Conservation (phyloP, 495 filamentous ascomycete species). For the Aspergillus leporis region DNA sequence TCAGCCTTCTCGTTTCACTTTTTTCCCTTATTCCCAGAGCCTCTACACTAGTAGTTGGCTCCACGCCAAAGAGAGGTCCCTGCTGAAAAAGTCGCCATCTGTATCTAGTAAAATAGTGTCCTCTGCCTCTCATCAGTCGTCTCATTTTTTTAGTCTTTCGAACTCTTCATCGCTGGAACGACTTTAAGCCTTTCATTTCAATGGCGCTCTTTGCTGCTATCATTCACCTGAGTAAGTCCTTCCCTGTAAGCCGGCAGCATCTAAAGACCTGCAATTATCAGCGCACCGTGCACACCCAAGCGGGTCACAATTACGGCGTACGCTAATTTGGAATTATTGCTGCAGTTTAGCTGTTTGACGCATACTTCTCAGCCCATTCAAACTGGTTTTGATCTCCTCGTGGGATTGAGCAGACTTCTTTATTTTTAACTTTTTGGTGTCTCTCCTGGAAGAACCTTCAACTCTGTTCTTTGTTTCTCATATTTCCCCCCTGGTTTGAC, state of each 20-base stretch:
- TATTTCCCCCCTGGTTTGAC: not conserved
- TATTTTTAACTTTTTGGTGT: constrained; percentile 3
- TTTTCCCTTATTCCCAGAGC: constrained; percentile 13
- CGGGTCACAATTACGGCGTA: constrained; percentile 20
- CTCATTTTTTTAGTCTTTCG: constrained; percentile 7
- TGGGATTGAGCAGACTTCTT: constrained; percentile 5
- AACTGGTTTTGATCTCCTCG: constrained; percentile 10
- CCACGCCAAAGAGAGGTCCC: constrained; percentile 18
- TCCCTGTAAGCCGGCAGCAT: not conserved
- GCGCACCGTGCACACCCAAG: constrained; percentile 21
- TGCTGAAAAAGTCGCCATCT: constrained; percentile 21
- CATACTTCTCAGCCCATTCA: constrained; percentile 1
- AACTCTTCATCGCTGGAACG: constrained; percentile 3
- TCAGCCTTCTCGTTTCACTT: constrained; percentile 26
- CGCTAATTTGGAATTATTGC: constrained; percentile 14
- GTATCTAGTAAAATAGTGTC: constrained; percentile 24
- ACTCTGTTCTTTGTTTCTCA: constrained; percentile 5
- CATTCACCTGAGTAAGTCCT: not conserved
- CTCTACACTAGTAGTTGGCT: constrained; percentile 12
- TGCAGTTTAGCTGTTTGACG: constrained; percentile 8
- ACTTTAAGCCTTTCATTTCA: not conserved
- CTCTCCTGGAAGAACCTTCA: constrained; percentile 23
- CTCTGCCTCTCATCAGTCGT: constrained; percentile 8
- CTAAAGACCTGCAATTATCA: constrained; percentile 10
- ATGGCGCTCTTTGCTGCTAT: not conserved